A percentile compares a stretch with the other conserved stretches of the same genome.
Evolutionary conservation across 2,329 filamentous ascomycete genomes (phyloP).

Genomic region (Microsporum ferrugineum): DNA sequence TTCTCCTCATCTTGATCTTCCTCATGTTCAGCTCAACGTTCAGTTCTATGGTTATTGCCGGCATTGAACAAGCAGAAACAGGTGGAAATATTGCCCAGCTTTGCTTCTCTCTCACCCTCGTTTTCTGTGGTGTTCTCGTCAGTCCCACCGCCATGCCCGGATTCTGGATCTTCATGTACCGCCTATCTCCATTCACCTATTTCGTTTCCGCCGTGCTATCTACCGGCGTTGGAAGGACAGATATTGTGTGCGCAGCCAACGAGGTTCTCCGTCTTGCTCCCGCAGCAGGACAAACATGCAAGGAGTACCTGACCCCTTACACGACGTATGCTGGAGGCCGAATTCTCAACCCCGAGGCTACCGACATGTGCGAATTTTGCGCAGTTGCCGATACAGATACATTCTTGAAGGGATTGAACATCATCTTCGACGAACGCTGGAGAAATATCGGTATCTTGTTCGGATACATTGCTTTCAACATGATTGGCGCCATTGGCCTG

Average conservation of each 20-base stretch:
- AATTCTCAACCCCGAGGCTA: constrained; percentile 36
- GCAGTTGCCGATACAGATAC: constrained; percentile 35
- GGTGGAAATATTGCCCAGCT: constrained; percentile 53
- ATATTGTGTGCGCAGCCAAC: constrained; percentile 24
- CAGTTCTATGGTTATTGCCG: constrained; percentile 61
- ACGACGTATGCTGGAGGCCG: constrained; percentile 27
- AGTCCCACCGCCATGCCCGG: constrained; percentile 47
- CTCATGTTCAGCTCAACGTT: constrained; percentile 63
- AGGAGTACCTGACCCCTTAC: constrained; percentile 37
- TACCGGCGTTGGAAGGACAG: constrained; percentile 23
- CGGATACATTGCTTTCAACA: constrained; percentile 55
- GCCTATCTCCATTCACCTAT: constrained; percentile 56
- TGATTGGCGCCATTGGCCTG: constrained; percentile 45
- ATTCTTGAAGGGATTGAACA: constrained; percentile 34
- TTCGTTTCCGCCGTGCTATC: constrained; percentile 34
- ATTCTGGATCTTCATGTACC: constrained; percentile 73
- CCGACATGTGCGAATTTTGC: constrained; percentile 41
- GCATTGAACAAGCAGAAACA: constrained; percentile 56
- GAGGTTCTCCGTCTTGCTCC: constrained; percentile 31
- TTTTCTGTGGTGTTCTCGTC: constrained; percentile 47
- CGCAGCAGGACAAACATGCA: constrained; percentile 53
- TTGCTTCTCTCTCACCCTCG: constrained; percentile 46
- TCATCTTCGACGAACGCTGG: constrained; percentile 45
- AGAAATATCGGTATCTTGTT: constrained; percentile 61
- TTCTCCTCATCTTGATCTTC: constrained; percentile 54